These are phyloP conservation scores for Dillenia suffruticosa DNA, from an alignment of 164 flowering plant species.

Conservation along the genomic window DNA sequence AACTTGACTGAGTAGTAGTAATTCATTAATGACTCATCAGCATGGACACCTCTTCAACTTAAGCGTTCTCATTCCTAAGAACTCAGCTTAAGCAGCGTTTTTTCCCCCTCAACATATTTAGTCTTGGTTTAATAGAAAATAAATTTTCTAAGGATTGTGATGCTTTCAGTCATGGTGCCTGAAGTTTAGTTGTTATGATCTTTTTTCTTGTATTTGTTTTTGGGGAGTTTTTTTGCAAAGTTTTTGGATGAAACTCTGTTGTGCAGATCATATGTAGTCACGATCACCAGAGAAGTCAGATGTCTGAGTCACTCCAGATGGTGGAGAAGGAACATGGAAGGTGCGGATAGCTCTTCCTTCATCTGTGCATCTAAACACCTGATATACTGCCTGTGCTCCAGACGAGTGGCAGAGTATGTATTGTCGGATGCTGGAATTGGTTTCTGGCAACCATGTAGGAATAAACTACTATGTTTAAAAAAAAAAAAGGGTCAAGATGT, in stretches of 20 bases:
- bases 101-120: background rate
- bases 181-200: background rate
- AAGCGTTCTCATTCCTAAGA: too few species aligned
- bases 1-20: too few species aligned
- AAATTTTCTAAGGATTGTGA: background rate
- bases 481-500: background rate
- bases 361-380: constrained; percentile 36
- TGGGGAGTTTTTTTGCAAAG: background rate
- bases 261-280: constrained; percentile 72
- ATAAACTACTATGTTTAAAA: constrained; percentile 22
- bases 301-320: constrained; percentile 48
- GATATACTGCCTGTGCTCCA: constrained; percentile 27
- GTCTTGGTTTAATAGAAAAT: background rate
- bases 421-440: constrained; percentile 53
- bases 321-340: constrained; percentile 39
- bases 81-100: too few species aligned
- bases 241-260: background rate
- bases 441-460: constrained; percentile 43
- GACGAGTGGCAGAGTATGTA: constrained; percentile 32
- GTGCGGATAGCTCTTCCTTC: constrained; percentile 37
- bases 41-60: too few species aligned
- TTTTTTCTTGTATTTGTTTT: background rate
- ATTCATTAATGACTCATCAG: too few species aligned
- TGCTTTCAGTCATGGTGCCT: background rate
- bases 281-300: constrained; percentile 63